Conservation (phyloP, 306 rosid species). For the Mucuna pruriens region DNA sequence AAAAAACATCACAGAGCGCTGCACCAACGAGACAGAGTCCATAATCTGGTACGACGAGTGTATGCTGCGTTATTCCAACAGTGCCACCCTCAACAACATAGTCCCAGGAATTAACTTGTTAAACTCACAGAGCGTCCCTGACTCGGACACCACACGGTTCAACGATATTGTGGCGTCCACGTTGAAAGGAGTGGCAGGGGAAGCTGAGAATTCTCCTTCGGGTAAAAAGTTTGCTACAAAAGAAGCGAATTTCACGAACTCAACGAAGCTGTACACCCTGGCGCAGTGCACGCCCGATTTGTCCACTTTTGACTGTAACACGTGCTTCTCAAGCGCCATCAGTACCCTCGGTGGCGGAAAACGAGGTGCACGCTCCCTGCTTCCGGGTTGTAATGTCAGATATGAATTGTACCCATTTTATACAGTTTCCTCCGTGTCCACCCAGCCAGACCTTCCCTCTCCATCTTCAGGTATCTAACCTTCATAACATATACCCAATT, state of each 20-base stretch:
- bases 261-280: slow-evolving; percentile 42
- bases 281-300: slow-evolving; percentile 54
- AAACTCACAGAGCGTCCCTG: not conserved
- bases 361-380: slow-evolving; percentile 46
- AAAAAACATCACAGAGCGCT: not conserved
- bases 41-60: slow-evolving; percentile 58
- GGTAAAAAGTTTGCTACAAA: slow-evolving; percentile 41
- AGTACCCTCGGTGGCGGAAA: slow-evolving; percentile 32
- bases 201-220: slow-evolving; percentile 29
- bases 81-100: slow-evolving; percentile 32
- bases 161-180: not conserved
- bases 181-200: not conserved
- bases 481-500: no score
- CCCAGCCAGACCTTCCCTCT: not conserved
- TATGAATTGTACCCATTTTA: slow-evolving; percentile 48
- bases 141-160: slow-evolving; percentile 16
- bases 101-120: not conserved
- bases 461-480: slow-evolving; percentile 38
- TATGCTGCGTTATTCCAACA: slow-evolving; percentile 51
- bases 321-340: slow-evolving; percentile 37
- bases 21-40: slow-evolving; percentile 53
- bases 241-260: slow-evolving; percentile 22
- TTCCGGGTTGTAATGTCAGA: slow-evolving; percentile 47
- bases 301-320: slow-evolving; percentile 27
- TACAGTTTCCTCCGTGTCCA: slow-evolving; percentile 22